A percentile compares a stretch with the other conserved stretches of the same genome.
Evolutionary conservation across 2,329 filamentous ascomycete genomes (phyloP).

Genomic region (Alternaria tenuissima): DNA sequence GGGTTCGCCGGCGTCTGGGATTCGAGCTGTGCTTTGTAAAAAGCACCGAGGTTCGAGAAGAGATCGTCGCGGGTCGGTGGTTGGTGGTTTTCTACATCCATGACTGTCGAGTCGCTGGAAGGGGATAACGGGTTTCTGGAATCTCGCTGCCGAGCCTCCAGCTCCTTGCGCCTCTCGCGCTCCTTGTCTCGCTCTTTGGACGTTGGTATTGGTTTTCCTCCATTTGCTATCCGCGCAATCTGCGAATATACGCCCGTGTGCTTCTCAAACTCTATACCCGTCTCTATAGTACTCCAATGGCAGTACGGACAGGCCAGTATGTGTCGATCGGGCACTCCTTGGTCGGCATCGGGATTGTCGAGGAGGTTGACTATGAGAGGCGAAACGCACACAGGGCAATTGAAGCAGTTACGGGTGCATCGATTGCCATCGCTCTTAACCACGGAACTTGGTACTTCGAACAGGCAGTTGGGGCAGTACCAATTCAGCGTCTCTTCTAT

Average conservation of each 20-base stretch:
- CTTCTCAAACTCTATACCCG: slow-evolving; percentile 89
- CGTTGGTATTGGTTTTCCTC: slow-evolving; percentile 51
- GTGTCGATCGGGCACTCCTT: slow-evolving; percentile 66
- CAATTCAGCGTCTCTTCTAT: slow-evolving; percentile 93
- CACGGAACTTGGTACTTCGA: slow-evolving; percentile 93
- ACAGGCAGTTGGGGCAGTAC: slow-evolving; percentile 94
- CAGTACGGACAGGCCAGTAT: slow-evolving; percentile 89
- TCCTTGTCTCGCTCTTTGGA: slow-evolving; percentile 53
- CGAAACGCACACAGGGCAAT: slow-evolving; percentile 88
- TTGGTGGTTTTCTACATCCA: slow-evolving; percentile 13
- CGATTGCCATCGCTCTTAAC: slow-evolving; percentile 94
- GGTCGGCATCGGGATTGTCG: slow-evolving; percentile 56
- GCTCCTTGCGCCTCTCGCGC: slow-evolving; percentile 47
- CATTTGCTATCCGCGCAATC: slow-evolving; percentile 71
- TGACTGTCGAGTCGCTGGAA: slow-evolving; percentile 25
- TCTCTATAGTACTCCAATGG: slow-evolving; percentile 89
- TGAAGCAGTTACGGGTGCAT: slow-evolving; percentile 93
- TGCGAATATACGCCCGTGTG: slow-evolving; percentile 86
- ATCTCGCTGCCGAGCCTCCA: slow-evolving; percentile 32
- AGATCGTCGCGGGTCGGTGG: slow-evolving; percentile 70
- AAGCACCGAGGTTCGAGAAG: slow-evolving; percentile 77
- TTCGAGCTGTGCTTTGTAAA: slow-evolving; percentile 82
- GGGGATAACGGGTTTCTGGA: slow-evolving; percentile 26
- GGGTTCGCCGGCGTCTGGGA: slow-evolving; percentile 60
- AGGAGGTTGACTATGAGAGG: slow-evolving; percentile 78